Base-by-base conservation (phyloP, 148 eudicot species). In the Camellia sinensis region DNA sequence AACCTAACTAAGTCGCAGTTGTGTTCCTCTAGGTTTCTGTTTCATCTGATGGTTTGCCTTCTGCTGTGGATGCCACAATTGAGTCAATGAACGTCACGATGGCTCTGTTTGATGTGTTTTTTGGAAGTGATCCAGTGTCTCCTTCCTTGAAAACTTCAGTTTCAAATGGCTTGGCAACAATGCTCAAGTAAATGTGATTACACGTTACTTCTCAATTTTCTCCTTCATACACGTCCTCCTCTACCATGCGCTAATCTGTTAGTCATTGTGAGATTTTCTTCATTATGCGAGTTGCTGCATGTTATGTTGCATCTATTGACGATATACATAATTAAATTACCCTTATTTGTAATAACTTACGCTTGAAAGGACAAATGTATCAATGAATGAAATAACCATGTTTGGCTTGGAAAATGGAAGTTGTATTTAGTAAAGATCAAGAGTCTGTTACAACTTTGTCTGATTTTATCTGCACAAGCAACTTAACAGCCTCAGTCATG, bases 81-180 rank as follows among this genome's bases (percentile, higher is more conserved):
- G 92, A 88, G 74, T 92, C 99, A 9, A 63, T 71, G 79, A 91
- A 89, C 84, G 97, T 96, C 41, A 88, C 97, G 72, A 85, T 71
- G 45, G 92, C 98, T 70, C 91, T 96, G 40, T 93, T 91, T 61
- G 89, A 93, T 79, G 97, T 96, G 63, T 93, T 92, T 79, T 88
- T 92, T 46, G 99, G 99, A 64, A 85, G 83, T 53, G 85, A 87
- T 77, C 88, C 99, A 11, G 98, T 96, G 75, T 93, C 97, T 78
- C 97, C 98, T 63, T 81, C 98, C 45, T 82, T 96, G 82, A 96
- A 93, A 89, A 81, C 87, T 80, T 94, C 99, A 15, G 91, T 88
- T 43, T 81, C 91, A 67, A 83, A 63, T 46, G 92, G 91, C 45
- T 89, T 96, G 84, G 87, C 89, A 46, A 79, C 87, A 53, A 48